Base-by-base conservation (phyloP, 2,329 filamentous ascomycete genomes). In the Tolypocladium paradoxum region DNA sequence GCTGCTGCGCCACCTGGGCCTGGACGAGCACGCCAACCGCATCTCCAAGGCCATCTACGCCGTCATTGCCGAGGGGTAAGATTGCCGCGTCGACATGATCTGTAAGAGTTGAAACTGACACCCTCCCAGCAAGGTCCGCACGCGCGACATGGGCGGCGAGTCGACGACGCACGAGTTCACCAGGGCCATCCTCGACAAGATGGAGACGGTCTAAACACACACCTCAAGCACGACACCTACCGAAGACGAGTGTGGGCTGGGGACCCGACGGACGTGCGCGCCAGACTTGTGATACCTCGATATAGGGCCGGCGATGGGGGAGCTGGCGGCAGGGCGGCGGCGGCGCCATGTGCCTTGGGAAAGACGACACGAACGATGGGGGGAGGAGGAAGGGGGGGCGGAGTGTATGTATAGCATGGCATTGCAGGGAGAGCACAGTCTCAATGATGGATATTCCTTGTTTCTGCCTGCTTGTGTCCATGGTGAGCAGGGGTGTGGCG, bases 1-100 rank as follows among this genome's bases (percentile, higher is more conserved):
- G 93, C 86, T 99, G 65, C 82, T 99, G 71, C 87, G 93, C 69
- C 93, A 99, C 77, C 82, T 99, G 61, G 93, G 93, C 63, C 87
- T 99, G 50, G 92, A 99, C 69, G 90, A 97, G 72, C 93, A 99
- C 72, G 93, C 93, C 67, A 96, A 96, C 83, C 86, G 93, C 70
- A 96, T 97, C 75, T 95, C 90, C 72, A 92, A 92, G 80, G 86
- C 87, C 61, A 76, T 84, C 63, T 85, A 85, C 66, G 78, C 76
- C 60, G 82, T 85, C 50, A 97, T 99, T 69, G 85, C 87, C 63
- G 90, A 96, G 68, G 91, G 89, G 88, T 93, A 77, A 76, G 85
- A 8, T 43, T 35, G 12, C 43, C 16, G 14, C 24, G 0, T 29
- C 12, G 24, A 9, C 14, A 53, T 60, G 27, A 3, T 31, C 20